phyloP scores from a whole-genome alignment of 768 basidiomycete species.

The Dentipellis sp. region DNA sequence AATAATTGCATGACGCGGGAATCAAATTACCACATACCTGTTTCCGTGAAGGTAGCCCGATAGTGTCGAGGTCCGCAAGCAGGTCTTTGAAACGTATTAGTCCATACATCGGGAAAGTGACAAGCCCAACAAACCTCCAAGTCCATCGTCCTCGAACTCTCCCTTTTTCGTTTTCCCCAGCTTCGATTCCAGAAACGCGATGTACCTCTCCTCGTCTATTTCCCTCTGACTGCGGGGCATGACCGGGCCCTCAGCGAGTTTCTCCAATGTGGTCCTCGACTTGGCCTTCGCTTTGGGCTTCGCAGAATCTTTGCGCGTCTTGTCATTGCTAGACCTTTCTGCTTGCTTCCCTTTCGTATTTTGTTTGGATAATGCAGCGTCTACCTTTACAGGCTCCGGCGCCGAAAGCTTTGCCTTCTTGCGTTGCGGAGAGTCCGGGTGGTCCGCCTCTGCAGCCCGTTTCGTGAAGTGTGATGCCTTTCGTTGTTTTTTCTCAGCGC shows the following conservation, averaged over 20 bases:
- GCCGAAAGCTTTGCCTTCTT: conserved; percentile 37
- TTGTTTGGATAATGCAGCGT: background rate
- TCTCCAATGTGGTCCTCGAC: conserved; percentile 26
- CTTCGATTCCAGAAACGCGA: conserved; percentile 72
- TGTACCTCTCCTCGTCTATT: conserved; percentile 75
- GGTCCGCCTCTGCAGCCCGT: conserved; percentile 31
- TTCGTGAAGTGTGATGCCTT: conserved; percentile 47
- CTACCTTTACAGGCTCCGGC: background rate
- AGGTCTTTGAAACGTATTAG: conserved; percentile 16
- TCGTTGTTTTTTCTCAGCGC: conserved; percentile 49
- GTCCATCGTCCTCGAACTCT: conserved; percentile 61
- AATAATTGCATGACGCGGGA: background rate
- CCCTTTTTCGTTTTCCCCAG: conserved; percentile 39
- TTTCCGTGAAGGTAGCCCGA: conserved; percentile 12
- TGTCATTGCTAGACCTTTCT: conserved; percentile 1
- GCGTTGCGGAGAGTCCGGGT: conserved; percentile 33
- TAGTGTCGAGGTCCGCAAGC: conserved; percentile 17
- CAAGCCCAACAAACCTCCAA: conserved; percentile 54
- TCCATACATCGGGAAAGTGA: background rate
- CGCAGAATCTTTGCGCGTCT: conserved; percentile 5
- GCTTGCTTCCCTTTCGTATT: background rate
- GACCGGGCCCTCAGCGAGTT: conserved; percentile 15
- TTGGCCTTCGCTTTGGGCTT: conserved; percentile 6
- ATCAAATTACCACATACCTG: background rate
- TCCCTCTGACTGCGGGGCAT: conserved; percentile 30